Conservation (phyloP, 345 rosid genomes). For the Eucalyptus sp. region DNA sequence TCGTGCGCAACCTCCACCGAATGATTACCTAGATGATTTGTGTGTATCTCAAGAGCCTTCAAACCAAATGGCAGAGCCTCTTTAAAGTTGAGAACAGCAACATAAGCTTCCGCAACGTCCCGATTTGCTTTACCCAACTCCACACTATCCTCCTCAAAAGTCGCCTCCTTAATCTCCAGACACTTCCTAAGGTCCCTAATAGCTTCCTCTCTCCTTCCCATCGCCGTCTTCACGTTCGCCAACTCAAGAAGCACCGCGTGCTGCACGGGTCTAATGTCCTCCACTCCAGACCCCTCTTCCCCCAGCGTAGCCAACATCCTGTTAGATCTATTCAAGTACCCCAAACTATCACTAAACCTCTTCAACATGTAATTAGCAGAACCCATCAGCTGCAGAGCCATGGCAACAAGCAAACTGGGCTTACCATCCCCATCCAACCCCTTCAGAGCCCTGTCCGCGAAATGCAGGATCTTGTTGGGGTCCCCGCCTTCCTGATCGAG, state of each 20-base stretch:
- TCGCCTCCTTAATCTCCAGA: slow-evolving; percentile 67
- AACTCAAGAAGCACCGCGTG: slow-evolving; percentile 77
- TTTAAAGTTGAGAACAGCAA: slow-evolving; percentile 70
- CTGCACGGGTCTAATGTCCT: slow-evolving; percentile 55
- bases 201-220: slow-evolving; percentile 95
- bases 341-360: slow-evolving; percentile 73
- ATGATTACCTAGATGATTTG: slow-evolving; percentile 46
- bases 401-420: slow-evolving; percentile 49
- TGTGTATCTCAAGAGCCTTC: slow-evolving; percentile 77
- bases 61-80: slow-evolving; percentile 66
- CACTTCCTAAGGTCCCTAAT: slow-evolving; percentile 59
- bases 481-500: slow-evolving; percentile 83
- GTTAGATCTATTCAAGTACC: slow-evolving; percentile 69
- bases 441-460: slow-evolving; percentile 57
- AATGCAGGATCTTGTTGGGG: slow-evolving; percentile 54
- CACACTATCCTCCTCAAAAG: slow-evolving; percentile 53
- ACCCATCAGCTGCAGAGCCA: slow-evolving; percentile 76
- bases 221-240: slow-evolving; percentile 74
- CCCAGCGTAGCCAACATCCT: slow-evolving; percentile 49
- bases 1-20: slow-evolving; percentile 87
- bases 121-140: slow-evolving; percentile 77
- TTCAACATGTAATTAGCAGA: slow-evolving; percentile 53
- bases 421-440: slow-evolving; percentile 37
- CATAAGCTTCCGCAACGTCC: slow-evolving; percentile 72
- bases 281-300: slow-evolving; percentile 31